Percentiles rank a stretch among this genome's conserved stretches.
phyloP scores from a whole-genome alignment of 1,139 yeast genomes.

The Spencermartinsiella ligniputridi region DNA sequence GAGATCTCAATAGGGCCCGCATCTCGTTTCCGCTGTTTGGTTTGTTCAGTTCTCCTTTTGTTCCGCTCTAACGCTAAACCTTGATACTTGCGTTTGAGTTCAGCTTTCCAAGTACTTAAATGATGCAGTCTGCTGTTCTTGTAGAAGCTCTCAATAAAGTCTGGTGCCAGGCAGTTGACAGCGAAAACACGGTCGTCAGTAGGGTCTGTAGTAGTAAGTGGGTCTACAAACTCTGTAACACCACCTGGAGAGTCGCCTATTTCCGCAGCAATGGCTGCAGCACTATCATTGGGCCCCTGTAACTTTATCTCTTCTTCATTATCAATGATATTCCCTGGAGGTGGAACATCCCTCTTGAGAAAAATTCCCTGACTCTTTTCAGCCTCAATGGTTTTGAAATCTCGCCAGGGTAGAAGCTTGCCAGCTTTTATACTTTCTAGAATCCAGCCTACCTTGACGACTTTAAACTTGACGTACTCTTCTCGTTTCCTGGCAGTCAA shows the following conservation, averaged over 20 bases:
- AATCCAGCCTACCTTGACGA: conserved; percentile 83
- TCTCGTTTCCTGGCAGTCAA: conserved; percentile 70
- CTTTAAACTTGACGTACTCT: conserved; percentile 63
- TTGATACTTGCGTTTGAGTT: conserved; percentile 58
- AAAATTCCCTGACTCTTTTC: neutral
- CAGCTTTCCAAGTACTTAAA: conserved; percentile 81
- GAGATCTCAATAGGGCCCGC: neutral
- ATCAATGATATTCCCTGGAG: neutral
- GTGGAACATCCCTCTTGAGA: neutral
- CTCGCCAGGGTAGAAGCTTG: conserved; percentile 60
- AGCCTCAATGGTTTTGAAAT: conserved; percentile 47
- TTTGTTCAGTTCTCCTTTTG: conserved; percentile 4
- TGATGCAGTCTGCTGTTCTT: conserved; percentile 83
- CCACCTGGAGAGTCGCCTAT: neutral
- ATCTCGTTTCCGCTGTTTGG: neutral
- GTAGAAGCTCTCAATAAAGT: conserved; percentile 67
- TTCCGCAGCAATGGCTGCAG: neutral
- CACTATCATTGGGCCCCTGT: neutral
- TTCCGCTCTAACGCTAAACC: conserved; percentile 34
- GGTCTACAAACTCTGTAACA: neutral
- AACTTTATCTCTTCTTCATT: neutral
- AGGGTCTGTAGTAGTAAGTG: neutral
- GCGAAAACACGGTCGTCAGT: neutral
- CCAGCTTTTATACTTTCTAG: conserved; percentile 52
- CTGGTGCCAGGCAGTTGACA: conserved; percentile 47